Conservation (phyloP, 164 flowering plant species). For the Tinospora cordifolia region DNA sequence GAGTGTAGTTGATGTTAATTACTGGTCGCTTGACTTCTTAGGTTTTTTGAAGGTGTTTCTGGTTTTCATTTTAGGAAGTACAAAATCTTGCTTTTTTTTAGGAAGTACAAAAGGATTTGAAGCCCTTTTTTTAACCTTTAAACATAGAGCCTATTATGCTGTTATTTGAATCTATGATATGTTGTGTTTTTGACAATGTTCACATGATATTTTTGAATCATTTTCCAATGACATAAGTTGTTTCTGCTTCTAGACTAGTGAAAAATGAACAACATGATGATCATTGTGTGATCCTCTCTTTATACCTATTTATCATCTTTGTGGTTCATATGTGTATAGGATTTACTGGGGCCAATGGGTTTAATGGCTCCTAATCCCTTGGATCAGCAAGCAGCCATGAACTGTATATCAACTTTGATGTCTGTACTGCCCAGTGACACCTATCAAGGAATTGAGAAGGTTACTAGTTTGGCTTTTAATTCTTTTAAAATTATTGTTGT, state of each 20-base stretch:
- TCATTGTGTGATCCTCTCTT: background rate
- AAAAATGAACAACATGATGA: background rate
- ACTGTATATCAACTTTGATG: conserved; percentile 78
- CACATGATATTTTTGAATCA: background rate
- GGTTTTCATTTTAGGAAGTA: background rate
- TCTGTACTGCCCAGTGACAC: conserved; percentile 64
- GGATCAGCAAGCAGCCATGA: conserved; percentile 71
- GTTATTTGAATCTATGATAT: background rate
- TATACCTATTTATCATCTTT: background rate
- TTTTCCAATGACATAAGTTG: background rate
- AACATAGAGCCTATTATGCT: no score
- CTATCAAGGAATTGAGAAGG: conserved; percentile 78
- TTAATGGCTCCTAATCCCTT: conserved; percentile 52
- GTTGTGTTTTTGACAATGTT: background rate
- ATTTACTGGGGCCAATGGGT: conserved; percentile 58
- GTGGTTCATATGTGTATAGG: conserved; percentile 33
- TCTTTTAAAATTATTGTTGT: background rate
- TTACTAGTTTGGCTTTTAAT: conserved; percentile 13
- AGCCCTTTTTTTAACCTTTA: no score
- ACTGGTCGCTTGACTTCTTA: no score
- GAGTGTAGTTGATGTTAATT: no score
- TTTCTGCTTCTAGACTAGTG: background rate
- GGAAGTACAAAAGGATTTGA: background rate
- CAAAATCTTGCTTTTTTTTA: background rate
- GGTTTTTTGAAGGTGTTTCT: no score